Conservation (phyloP, 768 basidiomycete genomes). For the Suillus ampliporus region DNA sequence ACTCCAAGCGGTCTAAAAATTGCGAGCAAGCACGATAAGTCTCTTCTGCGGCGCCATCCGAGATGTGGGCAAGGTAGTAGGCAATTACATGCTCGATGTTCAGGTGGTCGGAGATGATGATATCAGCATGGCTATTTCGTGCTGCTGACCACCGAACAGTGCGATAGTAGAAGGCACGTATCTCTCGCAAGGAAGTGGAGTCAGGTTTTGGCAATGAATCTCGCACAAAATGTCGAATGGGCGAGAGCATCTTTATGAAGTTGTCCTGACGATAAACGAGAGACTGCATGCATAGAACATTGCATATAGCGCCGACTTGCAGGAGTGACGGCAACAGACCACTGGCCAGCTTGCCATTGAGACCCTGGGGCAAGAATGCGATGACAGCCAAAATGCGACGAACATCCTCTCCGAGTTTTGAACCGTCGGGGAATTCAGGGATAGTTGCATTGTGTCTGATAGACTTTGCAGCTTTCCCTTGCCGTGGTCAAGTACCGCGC, state of each 20-base stretch:
- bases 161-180: not conserved
- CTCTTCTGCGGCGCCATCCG: not conserved
- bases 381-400: not conserved
- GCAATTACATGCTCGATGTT: slow-evolving; percentile 3
- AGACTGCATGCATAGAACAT: not conserved
- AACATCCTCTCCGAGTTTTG: not conserved
- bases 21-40: not conserved
- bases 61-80: not conserved
- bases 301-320: not conserved
- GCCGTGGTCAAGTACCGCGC: not conserved
- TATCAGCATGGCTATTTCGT: not conserved
- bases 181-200: not conserved
- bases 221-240: slow-evolving; percentile 6
- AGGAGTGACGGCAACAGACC: not conserved
- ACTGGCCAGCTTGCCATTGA: not conserved
- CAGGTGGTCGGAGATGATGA: not conserved
- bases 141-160: not conserved
- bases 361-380: slow-evolving; percentile 11
- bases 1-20: not conserved
- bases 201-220: not conserved
- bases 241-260: not conserved
- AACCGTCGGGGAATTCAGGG: not conserved
- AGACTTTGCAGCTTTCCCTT: not conserved
- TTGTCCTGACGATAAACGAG: not conserved
- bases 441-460: not conserved